These are phyloP conservation scores for Aspergillus affinis DNA, from an alignment of 495 filamentous ascomycete species.

Conservation along the genomic window DNA sequence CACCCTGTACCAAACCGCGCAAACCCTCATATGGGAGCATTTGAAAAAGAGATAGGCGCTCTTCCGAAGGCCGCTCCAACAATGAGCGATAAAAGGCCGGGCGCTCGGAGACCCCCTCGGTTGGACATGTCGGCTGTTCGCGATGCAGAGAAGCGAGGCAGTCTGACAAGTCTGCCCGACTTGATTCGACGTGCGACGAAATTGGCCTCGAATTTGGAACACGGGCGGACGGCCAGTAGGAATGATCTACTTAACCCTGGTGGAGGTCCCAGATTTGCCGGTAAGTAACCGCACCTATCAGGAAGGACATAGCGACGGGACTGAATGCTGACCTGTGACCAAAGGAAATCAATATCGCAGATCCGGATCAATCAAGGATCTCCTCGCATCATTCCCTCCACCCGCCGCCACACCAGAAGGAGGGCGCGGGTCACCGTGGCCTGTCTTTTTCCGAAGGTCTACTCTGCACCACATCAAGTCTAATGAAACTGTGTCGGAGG, in stretches of 20 bases:
- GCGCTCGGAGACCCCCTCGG: slow-evolving; percentile 64
- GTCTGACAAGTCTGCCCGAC: slow-evolving; percentile 87
- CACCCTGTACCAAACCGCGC: slow-evolving; percentile 6
- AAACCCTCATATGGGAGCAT: slow-evolving; percentile 11
- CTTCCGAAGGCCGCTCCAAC: slow-evolving; percentile 40
- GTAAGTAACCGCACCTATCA: slow-evolving; percentile 20
- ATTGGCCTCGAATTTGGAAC: slow-evolving; percentile 84
- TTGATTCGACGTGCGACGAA: slow-evolving; percentile 85
- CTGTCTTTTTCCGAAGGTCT: slow-evolving; percentile 38
- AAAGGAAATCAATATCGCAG: slow-evolving; percentile 32
- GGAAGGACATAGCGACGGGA: neutral
- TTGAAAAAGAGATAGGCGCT: slow-evolving; percentile 33
- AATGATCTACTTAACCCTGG: slow-evolving; percentile 43
- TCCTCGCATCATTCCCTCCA: slow-evolving; percentile 87
- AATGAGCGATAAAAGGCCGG: slow-evolving; percentile 43
- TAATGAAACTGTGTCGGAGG: slow-evolving; percentile 23
- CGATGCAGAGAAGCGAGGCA: slow-evolving; percentile 78
- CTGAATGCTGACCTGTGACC: neutral
- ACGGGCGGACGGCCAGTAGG: slow-evolving; percentile 77
- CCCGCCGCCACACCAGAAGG: slow-evolving; percentile 63
- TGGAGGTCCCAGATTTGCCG: slow-evolving; percentile 27
- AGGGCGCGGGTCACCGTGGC: slow-evolving; percentile 38
- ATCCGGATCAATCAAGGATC: slow-evolving; percentile 79
- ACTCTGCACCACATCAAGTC: slow-evolving; percentile 37
- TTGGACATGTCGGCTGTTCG: slow-evolving; percentile 77